Percentiles rank a stretch among this genome's conserved stretches.
Evolutionary conservation across 352 stramenopile species (phyloP).

Genomic region (Phytophthora ohioensis): DNA sequence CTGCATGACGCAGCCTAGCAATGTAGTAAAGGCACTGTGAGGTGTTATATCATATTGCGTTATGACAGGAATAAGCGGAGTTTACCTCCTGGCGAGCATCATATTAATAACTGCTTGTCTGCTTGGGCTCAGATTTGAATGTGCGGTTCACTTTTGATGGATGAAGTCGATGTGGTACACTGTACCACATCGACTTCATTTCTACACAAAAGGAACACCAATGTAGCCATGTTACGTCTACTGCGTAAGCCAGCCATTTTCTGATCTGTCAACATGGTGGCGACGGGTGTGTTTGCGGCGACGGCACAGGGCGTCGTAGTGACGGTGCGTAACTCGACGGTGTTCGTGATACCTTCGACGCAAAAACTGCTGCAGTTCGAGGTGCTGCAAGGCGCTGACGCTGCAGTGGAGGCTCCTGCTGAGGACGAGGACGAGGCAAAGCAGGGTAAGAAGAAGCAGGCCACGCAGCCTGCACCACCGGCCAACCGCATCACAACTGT

Average conservation of each 20-base stretch:
- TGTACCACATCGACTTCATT: neutral
- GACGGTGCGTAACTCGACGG: constrained; percentile 65
- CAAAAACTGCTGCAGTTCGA: constrained; percentile 52
- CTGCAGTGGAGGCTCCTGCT: constrained; percentile 4
- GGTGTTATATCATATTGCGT: neutral
- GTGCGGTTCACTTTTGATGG: constrained; percentile 24
- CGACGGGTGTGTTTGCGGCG: constrained; percentile 59
- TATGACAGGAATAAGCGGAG: neutral
- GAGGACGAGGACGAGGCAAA: constrained; percentile 30
- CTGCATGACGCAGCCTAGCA: constrained; percentile 31
- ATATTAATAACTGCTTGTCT: constrained; percentile 9
- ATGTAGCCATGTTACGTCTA: constrained; percentile 25
- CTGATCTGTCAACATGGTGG: constrained; percentile 47
- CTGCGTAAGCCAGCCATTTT: constrained; percentile 29
- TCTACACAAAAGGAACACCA: constrained; percentile 4
- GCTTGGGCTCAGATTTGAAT: constrained; percentile 28
- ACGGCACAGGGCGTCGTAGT: constrained; percentile 47
- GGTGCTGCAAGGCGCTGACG: constrained; percentile 47
- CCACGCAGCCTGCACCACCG: constrained; percentile 27
- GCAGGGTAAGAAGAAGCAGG: constrained; percentile 41
- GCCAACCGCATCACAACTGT: constrained; percentile 59
- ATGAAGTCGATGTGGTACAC: constrained; percentile 10
- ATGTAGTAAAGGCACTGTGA: neutral
- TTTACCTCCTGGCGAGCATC: constrained; percentile 44
- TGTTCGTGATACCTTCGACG: constrained; percentile 57